phyloP scores from a whole-genome alignment of 805 yeast species.

The Candida tibetensis region DNA sequence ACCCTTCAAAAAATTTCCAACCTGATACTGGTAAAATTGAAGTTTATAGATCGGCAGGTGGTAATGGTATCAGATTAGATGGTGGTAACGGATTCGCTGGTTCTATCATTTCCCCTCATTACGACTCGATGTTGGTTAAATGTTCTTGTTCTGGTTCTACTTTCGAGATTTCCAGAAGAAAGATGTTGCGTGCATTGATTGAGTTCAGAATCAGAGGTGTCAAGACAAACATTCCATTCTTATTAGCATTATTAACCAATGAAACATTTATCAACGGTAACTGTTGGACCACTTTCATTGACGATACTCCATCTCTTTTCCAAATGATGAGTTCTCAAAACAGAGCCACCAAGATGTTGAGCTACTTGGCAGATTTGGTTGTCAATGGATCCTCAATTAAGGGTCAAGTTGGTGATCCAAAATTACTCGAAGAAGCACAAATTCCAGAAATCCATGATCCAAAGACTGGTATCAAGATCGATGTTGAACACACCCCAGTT shows the following conservation, averaged over 20 bases:
- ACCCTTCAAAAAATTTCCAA: slow-evolving; percentile 93
- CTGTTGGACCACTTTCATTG: slow-evolving; percentile 98
- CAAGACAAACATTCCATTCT: slow-evolving; percentile 95
- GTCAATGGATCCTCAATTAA: slow-evolving; percentile 95
- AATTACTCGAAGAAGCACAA: slow-evolving; percentile 69
- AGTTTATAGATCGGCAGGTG: slow-evolving; percentile 97
- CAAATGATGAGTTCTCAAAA: slow-evolving; percentile 93
- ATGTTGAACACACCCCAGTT: slow-evolving; percentile 52
- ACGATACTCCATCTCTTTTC: slow-evolving; percentile 94
- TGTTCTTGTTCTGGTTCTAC: slow-evolving; percentile 97
- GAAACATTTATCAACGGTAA: slow-evolving; percentile 80
- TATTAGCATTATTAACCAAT: slow-evolving; percentile 86
- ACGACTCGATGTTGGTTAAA: slow-evolving; percentile 97
- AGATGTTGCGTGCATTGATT: slow-evolving; percentile 94
- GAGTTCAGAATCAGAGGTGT: slow-evolving; percentile 99
- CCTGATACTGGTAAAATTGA: slow-evolving; percentile 98
- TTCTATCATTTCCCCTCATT: slow-evolving; percentile 92
- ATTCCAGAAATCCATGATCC: slow-evolving; percentile 71
- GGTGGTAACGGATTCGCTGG: slow-evolving; percentile 99
- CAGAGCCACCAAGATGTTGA: slow-evolving; percentile 92
- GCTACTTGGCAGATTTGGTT: slow-evolving; percentile 87
- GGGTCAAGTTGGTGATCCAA: slow-evolving; percentile 94
- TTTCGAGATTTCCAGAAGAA: slow-evolving; percentile 93
- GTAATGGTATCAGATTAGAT: slow-evolving; percentile 97
- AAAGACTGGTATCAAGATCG: slow-evolving; percentile 54